phyloP scores from a whole-genome alignment of 345 rosid genomes.

The Arabis hirsuta region DNA sequence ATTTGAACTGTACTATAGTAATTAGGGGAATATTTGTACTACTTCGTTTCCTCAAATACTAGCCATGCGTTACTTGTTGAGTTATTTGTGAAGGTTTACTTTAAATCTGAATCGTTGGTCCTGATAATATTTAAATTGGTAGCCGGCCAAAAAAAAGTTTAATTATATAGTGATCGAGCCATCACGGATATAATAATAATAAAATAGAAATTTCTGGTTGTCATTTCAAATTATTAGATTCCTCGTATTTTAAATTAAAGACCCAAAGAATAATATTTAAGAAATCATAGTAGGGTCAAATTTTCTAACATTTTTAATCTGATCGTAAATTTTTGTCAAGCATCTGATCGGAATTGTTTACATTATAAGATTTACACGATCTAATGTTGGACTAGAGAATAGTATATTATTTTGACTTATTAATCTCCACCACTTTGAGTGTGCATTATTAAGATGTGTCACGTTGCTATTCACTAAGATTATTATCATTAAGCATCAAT shows the following conservation, averaged over 20 bases:
- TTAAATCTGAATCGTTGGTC: neutral
- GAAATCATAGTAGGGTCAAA: neutral
- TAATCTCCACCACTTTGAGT: conserved; percentile 11
- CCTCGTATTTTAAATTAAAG: neutral
- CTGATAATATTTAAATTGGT: neutral
- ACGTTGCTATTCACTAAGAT: conserved; percentile 16
- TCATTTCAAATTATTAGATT: neutral
- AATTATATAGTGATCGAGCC: neutral
- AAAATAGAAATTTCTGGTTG: neutral
- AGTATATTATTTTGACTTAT: conserved; percentile 3
- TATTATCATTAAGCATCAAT: conserved; percentile 24
- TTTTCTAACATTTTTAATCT: neutral
- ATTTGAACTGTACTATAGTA: neutral
- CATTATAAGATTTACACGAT: neutral
- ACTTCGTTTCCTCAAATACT: conserved; percentile 3
- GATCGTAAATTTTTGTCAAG: neutral
- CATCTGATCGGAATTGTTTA: neutral
- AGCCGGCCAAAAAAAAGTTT: neutral
- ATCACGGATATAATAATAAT: neutral
- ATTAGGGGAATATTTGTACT: conserved; percentile 9
- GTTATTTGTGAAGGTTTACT: neutral
- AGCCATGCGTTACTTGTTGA: neutral
- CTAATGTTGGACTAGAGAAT: conserved; percentile 7
- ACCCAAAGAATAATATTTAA: neutral
- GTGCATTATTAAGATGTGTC: neutral